phyloP scores from a whole-genome alignment of 345 rosid genomes.

The Excoecaria agallocha region DNA sequence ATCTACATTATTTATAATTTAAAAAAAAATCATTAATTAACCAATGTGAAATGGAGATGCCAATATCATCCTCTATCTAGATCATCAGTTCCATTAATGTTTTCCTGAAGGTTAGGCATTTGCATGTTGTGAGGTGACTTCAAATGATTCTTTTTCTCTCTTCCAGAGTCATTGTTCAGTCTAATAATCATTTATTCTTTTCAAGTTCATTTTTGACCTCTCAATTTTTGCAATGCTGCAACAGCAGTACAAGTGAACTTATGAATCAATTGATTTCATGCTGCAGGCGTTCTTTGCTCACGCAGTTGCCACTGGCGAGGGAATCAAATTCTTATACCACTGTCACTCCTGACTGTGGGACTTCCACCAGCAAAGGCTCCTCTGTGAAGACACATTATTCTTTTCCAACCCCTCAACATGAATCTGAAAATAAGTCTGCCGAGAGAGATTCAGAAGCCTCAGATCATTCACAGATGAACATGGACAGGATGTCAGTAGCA shows the following conservation, averaged over 20 bases:
- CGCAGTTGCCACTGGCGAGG: conserved; percentile 69
- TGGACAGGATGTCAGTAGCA: conserved; percentile 30
- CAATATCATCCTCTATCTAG: background rate
- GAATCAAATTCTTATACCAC: conserved; percentile 31
- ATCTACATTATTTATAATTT: background rate
- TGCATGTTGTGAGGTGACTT: background rate
- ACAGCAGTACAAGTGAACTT: background rate
- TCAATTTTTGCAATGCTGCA: background rate
- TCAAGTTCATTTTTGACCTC: background rate
- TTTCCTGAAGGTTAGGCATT: background rate
- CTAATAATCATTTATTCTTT: background rate
- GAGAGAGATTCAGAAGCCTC: conserved; percentile 22
- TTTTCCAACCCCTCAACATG: conserved; percentile 35
- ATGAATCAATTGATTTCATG: conserved; percentile 11
- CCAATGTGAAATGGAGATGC: no score
- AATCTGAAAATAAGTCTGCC: conserved; percentile 25
- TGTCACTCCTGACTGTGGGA: conserved; percentile 38
- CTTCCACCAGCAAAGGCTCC: conserved; percentile 36
- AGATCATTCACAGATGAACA: conserved; percentile 17
- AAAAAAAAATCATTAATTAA: no score
- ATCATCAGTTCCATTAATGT: background rate
- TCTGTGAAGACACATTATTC: conserved; percentile 40
- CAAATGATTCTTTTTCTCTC: background rate
- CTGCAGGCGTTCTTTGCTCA: conserved; percentile 84
- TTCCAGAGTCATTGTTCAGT: background rate